These are phyloP conservation scores for Trichoderma gracile DNA, from an alignment of 2,329 filamentous ascomycete genomes.

Conservation along the genomic window DNA sequence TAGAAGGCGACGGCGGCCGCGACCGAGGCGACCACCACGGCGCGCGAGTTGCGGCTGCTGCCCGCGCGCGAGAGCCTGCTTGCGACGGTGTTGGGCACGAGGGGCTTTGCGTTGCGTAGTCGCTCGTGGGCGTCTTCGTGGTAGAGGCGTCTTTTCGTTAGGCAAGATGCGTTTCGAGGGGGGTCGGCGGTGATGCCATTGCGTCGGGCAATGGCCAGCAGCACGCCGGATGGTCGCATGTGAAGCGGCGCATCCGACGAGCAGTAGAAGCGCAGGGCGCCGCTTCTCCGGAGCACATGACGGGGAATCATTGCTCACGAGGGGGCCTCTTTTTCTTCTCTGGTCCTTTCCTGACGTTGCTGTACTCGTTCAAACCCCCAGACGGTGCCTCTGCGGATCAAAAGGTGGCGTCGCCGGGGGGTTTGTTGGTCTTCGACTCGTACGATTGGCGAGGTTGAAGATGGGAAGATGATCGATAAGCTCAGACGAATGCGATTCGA, in stretches of 20 bases:
- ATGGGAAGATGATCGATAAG: not conserved
- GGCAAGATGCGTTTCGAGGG: too few species aligned
- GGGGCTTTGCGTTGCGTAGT: constrained; percentile 38
- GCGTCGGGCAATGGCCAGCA: not conserved
- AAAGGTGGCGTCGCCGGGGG: constrained; percentile 23
- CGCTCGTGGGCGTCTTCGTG: constrained; percentile 32
- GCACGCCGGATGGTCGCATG: not conserved
- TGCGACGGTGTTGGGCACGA: constrained; percentile 36
- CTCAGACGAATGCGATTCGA: not conserved
- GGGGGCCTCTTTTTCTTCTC: not conserved
- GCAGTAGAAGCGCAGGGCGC: not conserved
- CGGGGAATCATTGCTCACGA: constrained; percentile 18
- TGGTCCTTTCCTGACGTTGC: not conserved
- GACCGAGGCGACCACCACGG: constrained; percentile 44
- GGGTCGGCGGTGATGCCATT: not conserved
- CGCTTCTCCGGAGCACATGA: constrained; percentile 6
- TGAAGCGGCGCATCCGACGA: constrained; percentile 1
- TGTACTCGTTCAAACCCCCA: constrained; percentile 16
- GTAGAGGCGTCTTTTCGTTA: not conserved
- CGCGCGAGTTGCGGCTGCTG: constrained; percentile 37
- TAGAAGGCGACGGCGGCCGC: constrained; percentile 60
- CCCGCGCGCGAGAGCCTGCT: constrained; percentile 34
- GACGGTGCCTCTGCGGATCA: constrained; percentile 19
- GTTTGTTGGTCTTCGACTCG: not conserved
- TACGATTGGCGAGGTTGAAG: not conserved